Percentiles rank a stretch among this genome's conserved stretches.
Conservation (phyloP, 805 yeast species). For the Lachancea thermotolerans region DNA sequence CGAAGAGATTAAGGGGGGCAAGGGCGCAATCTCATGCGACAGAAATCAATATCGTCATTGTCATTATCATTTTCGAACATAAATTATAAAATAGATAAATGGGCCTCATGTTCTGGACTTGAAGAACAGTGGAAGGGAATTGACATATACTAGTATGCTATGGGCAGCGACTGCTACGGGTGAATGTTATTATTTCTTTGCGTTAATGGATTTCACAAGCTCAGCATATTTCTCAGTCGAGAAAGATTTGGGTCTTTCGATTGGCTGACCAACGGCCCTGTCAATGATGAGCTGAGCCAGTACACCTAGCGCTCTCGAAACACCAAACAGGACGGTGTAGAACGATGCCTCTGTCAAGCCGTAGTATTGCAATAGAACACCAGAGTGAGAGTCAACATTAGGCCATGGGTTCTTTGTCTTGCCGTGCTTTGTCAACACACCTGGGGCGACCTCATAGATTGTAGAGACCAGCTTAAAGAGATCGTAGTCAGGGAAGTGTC, state of each 20-base stretch:
- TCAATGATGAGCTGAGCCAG: conserved; percentile 79
- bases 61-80: too few relatives aligned
- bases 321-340: conserved; percentile 85
- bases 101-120: too few relatives aligned
- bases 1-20: too few relatives aligned
- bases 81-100: too few relatives aligned
- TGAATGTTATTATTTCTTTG: conserved; percentile 10
- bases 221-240: conserved; percentile 88
- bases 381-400: conserved; percentile 83
- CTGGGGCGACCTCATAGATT: conserved; percentile 78
- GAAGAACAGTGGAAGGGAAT: too few relatives aligned
- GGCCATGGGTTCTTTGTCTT: conserved; percentile 94
- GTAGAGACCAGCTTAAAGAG: conserved; percentile 71
- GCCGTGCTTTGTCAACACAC: conserved; percentile 73
- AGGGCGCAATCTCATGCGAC: too few relatives aligned
- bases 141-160: too few relatives aligned
- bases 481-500: conserved; percentile 72
- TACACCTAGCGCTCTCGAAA: conserved; percentile 80
- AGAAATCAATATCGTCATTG: too few relatives aligned
- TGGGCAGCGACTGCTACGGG: background rate
- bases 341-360: conserved; percentile 75
- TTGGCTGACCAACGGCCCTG: conserved; percentile 74
- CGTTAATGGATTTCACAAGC: conserved; percentile 48
- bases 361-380: conserved; percentile 78
- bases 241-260: conserved; percentile 90